Evolutionary conservation across 768 basidiomycete species (phyloP).

Genomic region (Xerocomellus amylosporus): DNA sequence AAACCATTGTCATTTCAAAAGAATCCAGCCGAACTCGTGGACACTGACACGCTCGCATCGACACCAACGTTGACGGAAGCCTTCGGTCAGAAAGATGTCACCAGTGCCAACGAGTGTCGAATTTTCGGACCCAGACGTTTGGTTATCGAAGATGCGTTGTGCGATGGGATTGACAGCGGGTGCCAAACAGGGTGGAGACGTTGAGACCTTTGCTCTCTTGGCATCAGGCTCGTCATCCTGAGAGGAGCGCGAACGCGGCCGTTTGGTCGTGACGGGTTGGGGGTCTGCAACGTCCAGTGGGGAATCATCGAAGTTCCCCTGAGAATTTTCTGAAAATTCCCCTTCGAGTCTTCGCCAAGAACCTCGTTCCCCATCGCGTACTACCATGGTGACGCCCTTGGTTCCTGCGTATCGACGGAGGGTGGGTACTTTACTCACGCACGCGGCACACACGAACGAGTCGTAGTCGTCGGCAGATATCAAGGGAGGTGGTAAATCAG

Average conservation of each 20-base stretch:
- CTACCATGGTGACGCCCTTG: constrained; percentile 62
- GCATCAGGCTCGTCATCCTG: constrained; percentile 35
- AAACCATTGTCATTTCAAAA: not conserved
- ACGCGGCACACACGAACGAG: constrained; percentile 66
- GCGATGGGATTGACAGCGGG: constrained; percentile 49
- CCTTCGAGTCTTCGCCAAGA: constrained; percentile 55
- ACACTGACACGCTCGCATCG: constrained; percentile 56
- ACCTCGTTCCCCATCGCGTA: constrained; percentile 44
- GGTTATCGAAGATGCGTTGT: constrained; percentile 40
- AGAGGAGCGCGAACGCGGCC: constrained; percentile 33
- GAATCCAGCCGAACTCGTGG: not conserved
- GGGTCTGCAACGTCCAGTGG: constrained; percentile 27
- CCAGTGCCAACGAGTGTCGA: constrained; percentile 49
- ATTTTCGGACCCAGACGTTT: constrained; percentile 12
- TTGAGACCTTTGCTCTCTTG: constrained; percentile 45
- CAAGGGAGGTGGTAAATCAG: constrained; percentile 64
- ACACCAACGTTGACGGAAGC: constrained; percentile 80
- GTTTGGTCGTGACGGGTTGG: constrained; percentile 38
- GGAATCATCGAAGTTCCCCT: constrained; percentile 10
- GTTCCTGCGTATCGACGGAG: constrained; percentile 68
- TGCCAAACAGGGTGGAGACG: constrained; percentile 48
- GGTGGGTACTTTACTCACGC: constrained; percentile 54
- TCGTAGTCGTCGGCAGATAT: constrained; percentile 72
- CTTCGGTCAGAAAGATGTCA: constrained; percentile 72
- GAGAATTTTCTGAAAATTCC: constrained; percentile 5